Conservation (phyloP, 2,329 filamentous ascomycete genomes). For the Alternaria burnsii region DNA sequence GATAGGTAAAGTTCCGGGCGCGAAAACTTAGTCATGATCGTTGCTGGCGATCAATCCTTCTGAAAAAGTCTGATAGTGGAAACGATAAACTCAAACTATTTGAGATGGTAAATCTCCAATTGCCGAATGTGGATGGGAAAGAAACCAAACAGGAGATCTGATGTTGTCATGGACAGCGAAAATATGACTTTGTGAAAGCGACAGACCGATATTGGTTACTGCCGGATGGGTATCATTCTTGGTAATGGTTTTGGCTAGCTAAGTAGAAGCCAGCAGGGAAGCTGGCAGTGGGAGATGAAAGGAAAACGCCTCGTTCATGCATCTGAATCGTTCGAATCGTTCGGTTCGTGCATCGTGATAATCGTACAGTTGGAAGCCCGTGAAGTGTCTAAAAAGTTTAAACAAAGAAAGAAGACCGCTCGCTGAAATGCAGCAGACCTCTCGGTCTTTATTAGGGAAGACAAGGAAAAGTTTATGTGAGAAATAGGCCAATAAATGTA, state of each 20-base stretch:
- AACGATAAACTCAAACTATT: background rate
- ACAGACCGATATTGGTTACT: conserved; percentile 8
- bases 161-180: background rate
- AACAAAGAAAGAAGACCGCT: conserved; percentile 9
- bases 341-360: conserved; percentile 17
- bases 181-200: background rate
- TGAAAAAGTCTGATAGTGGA: background rate
- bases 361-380: conserved; percentile 12
- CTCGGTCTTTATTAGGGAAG: conserved; percentile 3
- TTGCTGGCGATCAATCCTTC: background rate
- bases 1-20: conserved; percentile 1
- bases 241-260: conserved; percentile 17
- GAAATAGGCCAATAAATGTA: background rate
- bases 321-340: conserved; percentile 21
- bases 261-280: conserved; percentile 15
- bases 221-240: conserved; percentile 20
- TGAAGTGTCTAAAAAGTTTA: conserved; percentile 2
- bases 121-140: background rate
- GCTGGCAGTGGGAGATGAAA: conserved; percentile 10
- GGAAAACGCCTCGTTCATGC: conserved; percentile 37
- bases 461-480: background rate
- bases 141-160: background rate
- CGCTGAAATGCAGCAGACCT: conserved; percentile 19
- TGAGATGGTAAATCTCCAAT: background rate
- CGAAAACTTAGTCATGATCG: conserved; percentile 8